Evolutionary conservation across 768 basidiomycete species (phyloP).

Genomic region (Mycena vulgaris): DNA sequence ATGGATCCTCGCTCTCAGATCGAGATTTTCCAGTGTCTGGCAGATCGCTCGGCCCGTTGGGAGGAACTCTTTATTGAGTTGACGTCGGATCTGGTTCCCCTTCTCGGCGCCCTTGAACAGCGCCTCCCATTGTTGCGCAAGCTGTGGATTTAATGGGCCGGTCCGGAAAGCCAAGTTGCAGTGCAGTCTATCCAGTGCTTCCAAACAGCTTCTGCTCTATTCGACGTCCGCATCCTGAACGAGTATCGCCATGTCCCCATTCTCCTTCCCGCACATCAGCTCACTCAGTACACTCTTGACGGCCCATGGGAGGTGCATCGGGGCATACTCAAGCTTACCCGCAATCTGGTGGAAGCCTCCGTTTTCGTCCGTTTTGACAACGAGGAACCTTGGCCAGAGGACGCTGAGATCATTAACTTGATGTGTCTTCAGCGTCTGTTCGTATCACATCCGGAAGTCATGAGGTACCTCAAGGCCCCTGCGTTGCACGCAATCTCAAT

Average conservation of each 20-base stretch:
- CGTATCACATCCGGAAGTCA: neutral
- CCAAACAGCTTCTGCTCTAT: neutral
- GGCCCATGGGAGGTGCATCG: neutral
- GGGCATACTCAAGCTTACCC: neutral
- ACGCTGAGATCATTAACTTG: neutral
- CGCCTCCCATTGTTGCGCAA: neutral
- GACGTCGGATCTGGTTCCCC: neutral
- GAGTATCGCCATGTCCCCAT: neutral
- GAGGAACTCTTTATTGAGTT: neutral
- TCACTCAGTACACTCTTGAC: constrained; percentile 2
- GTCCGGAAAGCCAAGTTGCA: neutral
- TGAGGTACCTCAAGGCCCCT: neutral
- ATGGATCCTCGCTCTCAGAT: neutral
- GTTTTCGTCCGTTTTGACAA: neutral
- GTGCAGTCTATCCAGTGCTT: neutral
- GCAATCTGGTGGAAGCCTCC: constrained; percentile 3
- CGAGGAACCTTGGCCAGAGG: neutral
- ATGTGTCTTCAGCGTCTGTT: neutral
- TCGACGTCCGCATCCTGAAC: neutral
- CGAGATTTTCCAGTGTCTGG: neutral
- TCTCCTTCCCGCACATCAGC: neutral
- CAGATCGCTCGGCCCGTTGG: neutral
- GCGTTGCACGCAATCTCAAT: neutral
- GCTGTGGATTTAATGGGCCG: neutral
- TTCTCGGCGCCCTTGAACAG: neutral